Conservation (phyloP, 2,329 filamentous ascomycete genomes). For the Myriosclerotinia curreyana region DNA sequence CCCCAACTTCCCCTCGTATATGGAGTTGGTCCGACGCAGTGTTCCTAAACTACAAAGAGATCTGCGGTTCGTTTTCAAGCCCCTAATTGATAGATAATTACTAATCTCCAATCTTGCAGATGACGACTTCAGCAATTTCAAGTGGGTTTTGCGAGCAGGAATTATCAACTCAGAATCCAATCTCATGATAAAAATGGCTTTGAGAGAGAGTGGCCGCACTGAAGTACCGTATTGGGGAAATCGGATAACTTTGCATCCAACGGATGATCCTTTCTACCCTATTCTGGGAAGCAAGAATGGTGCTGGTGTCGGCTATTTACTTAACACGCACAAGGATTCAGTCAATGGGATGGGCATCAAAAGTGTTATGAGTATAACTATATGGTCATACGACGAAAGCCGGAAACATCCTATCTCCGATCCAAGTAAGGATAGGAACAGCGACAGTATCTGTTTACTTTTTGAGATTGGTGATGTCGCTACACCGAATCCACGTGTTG, state of each 20-base stretch:
- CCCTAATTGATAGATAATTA: neutral
- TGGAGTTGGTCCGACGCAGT: slow-evolving; percentile 5
- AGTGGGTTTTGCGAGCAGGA: neutral
- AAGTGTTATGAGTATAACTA: neutral
- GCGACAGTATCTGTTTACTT: neutral
- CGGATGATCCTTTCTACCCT: neutral
- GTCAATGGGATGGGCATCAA: neutral
- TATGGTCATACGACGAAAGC: neutral
- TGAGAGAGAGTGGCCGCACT: neutral
- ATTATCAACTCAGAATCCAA: neutral
- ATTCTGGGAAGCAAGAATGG: slow-evolving; percentile 12
- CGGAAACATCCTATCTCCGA: neutral
- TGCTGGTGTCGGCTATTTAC: neutral
- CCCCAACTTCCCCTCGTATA: neutral
- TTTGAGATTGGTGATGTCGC: neutral
- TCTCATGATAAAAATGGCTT: slow-evolving; percentile 1
- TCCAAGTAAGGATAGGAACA: neutral
- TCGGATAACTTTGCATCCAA: neutral
- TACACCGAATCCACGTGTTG: neutral
- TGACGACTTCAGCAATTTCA: neutral
- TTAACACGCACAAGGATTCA: neutral
- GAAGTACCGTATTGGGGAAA: neutral
- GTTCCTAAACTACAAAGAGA: neutral
- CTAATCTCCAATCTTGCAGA: neutral
- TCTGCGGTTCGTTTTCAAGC: neutral